Percentiles rank a stretch among this genome's conserved stretches.
Conservation (phyloP, 225 moss, liverwort and hornwort genomes). For the Marchantia paleacea region DNA sequence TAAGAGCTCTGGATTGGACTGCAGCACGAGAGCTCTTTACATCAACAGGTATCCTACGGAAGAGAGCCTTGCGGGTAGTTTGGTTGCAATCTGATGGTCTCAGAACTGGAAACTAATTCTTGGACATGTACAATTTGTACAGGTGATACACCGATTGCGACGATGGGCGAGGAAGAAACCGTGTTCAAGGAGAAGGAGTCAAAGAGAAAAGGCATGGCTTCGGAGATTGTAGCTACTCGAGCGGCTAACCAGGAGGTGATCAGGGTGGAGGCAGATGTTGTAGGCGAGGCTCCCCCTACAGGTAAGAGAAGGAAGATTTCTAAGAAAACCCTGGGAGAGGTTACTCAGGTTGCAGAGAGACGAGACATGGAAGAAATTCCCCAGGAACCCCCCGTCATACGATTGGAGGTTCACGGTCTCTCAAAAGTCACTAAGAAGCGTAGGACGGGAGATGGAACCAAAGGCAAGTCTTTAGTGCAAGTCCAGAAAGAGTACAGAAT, state of each 20-base stretch:
- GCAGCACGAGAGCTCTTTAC: slow-evolving; percentile 27
- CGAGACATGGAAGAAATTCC: slow-evolving; percentile 1
- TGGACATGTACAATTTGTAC: not conserved
- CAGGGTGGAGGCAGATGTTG: not conserved
- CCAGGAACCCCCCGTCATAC: not conserved
- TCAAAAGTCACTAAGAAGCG: not conserved
- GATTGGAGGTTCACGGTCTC: not conserved
- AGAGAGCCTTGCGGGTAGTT: not conserved
- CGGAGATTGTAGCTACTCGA: not conserved
- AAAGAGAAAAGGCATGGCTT: not conserved
- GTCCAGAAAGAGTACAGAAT: not conserved
- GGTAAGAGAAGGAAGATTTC: slow-evolving; percentile 1
- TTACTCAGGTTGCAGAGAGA: not conserved
- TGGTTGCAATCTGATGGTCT: not conserved
- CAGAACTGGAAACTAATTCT: not conserved
- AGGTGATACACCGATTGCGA: not conserved
- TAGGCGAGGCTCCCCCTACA: not conserved
- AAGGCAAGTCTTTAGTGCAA: not conserved
- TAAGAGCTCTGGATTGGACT: slow-evolving; percentile 34
- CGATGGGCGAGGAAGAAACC: not conserved
- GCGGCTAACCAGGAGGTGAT: not conserved
- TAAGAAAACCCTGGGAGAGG: not conserved
- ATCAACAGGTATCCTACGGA: not conserved
- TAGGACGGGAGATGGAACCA: not conserved
- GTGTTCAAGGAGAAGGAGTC: not conserved